These are phyloP conservation scores for Saturnispora besseyi DNA, from an alignment of 805 yeast species.

Conservation along the genomic window DNA sequence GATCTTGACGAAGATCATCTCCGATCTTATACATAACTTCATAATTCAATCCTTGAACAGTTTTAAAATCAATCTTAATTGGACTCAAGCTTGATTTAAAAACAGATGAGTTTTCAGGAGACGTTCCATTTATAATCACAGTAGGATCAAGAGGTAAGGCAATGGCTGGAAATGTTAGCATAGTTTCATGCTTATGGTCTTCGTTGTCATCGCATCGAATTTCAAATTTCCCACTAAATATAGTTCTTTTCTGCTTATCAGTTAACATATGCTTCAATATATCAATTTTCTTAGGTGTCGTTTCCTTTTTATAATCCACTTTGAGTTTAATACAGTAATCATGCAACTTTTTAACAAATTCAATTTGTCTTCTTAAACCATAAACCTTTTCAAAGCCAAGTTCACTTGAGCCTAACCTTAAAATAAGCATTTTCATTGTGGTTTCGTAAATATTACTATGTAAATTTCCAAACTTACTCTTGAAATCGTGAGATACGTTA, in stretches of 20 bases:
- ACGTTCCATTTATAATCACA: conserved; percentile 60
- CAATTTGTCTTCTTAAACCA: conserved; percentile 43
- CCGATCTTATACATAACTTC: conserved; percentile 92
- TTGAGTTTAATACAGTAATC: conserved; percentile 58
- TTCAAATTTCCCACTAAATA: conserved; percentile 13
- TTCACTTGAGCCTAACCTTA: conserved; percentile 17
- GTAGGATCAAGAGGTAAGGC: conserved; percentile 81
- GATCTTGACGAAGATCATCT: conserved; percentile 94
- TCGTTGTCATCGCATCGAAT: conserved; percentile 5
- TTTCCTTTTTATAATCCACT: conserved; percentile 48
- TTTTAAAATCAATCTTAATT: conserved; percentile 64
- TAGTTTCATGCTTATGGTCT: conserved; percentile 17
- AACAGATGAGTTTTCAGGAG: conserved; percentile 73
- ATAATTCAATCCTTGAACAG: conserved; percentile 39
- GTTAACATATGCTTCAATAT: conserved; percentile 48
- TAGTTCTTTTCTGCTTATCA: conserved; percentile 38
- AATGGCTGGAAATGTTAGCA: conserved; percentile 41
- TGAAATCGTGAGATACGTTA: no score
- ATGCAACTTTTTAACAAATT: conserved; percentile 57
- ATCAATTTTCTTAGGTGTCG: conserved; percentile 70
- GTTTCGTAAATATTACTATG: conserved; percentile 17
- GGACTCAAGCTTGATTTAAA: conserved; percentile 91
- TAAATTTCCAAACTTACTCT: neutral
- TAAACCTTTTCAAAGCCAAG: conserved; percentile 24
- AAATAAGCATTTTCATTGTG: conserved; percentile 25